Base-by-base conservation (phyloP, 2,329 filamentous ascomycete genomes). In the Aspergillus uvarum region DNA sequence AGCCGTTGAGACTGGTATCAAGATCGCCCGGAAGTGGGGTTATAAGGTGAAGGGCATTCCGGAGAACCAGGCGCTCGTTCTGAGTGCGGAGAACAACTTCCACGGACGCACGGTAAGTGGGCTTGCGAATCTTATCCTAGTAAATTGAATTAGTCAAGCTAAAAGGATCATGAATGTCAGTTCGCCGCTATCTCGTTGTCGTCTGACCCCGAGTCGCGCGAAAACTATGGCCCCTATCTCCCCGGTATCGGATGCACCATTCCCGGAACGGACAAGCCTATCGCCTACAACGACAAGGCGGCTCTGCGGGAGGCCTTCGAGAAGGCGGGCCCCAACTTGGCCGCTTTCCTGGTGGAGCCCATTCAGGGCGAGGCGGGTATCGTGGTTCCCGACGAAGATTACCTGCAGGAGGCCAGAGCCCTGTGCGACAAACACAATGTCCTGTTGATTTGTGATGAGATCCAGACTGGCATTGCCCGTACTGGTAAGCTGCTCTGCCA, bases 301-400 rank as follows among this genome's bases (percentile, higher is more conserved):
- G 92, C 96, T 70, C 81, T 98, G 10, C 89, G 92, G 69, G 87
- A 86, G 62, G 89, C 89, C 2, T 83, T 99, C 51, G 88, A 93
- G 73, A 84, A 83, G 49, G 90, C 96, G 69, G 93, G 94, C 59
- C 85, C 88, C 72, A 88, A 94, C 71, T 92, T 92, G 22, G 94
- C 94, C 50, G 94, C 92, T 12, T 96, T 98, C 82, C 87, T 98
- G 57, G 89, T 97, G 31, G 94, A 98, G 82, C 94, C 94, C 35
- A 98, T 98, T 66, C 94, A 99, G 81, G 95, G 95, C 61, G 95
- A 98, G 81, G 95, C 95, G 1, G 95, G 95, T 64, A 96, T 99
- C 51, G 91, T 98, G 12, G 95, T 98, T 10, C 95, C 95, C 5
- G 90, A 94, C 67, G 91, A 94, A 54, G 88, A 89, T 77, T 99